Conservation (phyloP, 1,284 basidiomycete genomes). For the Pseudozyma hubeiensis region DNA sequence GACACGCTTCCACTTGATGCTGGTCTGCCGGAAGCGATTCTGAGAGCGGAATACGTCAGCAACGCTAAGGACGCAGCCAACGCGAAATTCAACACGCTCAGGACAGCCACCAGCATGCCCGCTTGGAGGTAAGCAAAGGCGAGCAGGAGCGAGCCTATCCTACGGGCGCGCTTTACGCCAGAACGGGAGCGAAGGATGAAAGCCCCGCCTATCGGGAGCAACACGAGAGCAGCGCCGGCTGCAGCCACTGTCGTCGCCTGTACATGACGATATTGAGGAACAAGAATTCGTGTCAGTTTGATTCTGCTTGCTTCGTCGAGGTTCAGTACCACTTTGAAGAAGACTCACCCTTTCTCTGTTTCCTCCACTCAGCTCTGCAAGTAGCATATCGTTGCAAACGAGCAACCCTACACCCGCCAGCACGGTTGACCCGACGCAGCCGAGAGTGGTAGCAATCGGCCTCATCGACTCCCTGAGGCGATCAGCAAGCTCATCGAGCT, state of each 20-base stretch:
- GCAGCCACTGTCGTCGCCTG: not conserved
- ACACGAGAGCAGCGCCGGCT: not conserved
- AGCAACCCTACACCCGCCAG: slow-evolving; percentile 6
- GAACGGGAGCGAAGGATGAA: slow-evolving; percentile 7
- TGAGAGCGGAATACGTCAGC: slow-evolving; percentile 15
- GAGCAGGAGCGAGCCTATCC: slow-evolving; percentile 45
- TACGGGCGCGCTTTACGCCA: slow-evolving; percentile 9
- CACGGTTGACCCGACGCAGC: slow-evolving; percentile 15
- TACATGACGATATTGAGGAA: not conserved
- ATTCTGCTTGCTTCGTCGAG: not conserved
- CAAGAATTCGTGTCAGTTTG: not conserved
- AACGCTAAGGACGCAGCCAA: slow-evolving; percentile 45
- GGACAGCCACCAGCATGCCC: slow-evolving; percentile 55
- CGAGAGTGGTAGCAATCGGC: slow-evolving; percentile 16
- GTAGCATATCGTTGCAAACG: slow-evolving; percentile 2
- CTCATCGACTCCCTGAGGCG: slow-evolving; percentile 25
- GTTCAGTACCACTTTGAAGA: not conserved
- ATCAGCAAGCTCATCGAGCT: slow-evolving; percentile 5
- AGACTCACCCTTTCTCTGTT: not conserved
- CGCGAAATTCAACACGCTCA: slow-evolving; percentile 59
- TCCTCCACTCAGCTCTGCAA: not conserved
- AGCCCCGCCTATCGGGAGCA: not conserved
- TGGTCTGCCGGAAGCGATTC: slow-evolving; percentile 10
- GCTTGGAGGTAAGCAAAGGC: slow-evolving; percentile 59
- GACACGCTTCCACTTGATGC: not conserved